These are phyloP conservation scores for Lipomyces chichibuensis DNA, from an alignment of 805 yeast genomes.

Conservation along the genomic window DNA sequence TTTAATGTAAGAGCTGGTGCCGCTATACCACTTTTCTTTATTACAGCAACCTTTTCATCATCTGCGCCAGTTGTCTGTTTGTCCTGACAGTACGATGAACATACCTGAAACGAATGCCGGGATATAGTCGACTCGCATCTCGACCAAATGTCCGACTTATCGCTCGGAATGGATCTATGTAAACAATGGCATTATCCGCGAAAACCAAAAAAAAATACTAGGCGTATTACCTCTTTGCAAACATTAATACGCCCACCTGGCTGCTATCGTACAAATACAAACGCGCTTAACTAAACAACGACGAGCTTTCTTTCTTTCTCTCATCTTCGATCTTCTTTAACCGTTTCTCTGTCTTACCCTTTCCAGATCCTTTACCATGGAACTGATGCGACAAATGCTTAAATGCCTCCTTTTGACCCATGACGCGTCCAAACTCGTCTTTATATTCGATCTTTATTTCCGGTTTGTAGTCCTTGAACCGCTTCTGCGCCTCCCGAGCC, in stretches of 20 bases:
- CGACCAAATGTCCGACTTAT: neutral
- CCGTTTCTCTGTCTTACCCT: slow-evolving; percentile 44
- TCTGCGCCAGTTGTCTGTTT: neutral
- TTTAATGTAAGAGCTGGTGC: neutral
- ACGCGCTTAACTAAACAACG: slow-evolving; percentile 19
- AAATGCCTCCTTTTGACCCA: slow-evolving; percentile 72
- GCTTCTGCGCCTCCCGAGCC: slow-evolving; percentile 40
- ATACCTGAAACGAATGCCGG: neutral
- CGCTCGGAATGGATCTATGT: neutral
- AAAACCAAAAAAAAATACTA: neutral
- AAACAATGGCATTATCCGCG: slow-evolving; percentile 1
- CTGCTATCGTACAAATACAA: neutral
- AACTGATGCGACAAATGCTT: slow-evolving; percentile 75
- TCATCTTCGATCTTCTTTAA: slow-evolving; percentile 41
- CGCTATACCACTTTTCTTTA: neutral
- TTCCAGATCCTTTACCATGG: slow-evolving; percentile 59
- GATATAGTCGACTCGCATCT: neutral
- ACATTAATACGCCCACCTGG: neutral
- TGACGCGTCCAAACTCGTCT: slow-evolving; percentile 63
- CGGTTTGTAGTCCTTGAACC: slow-evolving; percentile 50
- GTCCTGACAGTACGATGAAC: neutral
- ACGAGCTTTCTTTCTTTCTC: slow-evolving; percentile 35
- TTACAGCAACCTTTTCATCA: neutral
- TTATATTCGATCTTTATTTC: slow-evolving; percentile 56
- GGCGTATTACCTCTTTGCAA: neutral